phyloP scores from a whole-genome alignment of 352 stramenopile genomes.

The Plasmopara viticola region DNA sequence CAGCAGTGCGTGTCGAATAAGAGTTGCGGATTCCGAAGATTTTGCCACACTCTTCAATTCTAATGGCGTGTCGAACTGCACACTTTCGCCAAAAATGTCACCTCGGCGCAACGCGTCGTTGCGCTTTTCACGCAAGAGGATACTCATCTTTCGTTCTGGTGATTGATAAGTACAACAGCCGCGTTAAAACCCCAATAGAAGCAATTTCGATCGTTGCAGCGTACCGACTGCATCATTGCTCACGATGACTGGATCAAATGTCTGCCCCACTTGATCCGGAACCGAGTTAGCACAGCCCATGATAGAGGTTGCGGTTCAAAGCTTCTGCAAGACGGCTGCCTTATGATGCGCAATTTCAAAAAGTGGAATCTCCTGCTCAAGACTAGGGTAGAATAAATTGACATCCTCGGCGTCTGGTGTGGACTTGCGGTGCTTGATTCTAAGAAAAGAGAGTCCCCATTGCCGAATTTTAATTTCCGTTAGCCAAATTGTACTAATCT shows the following conservation, averaged over 20 bases:
- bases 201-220: background rate
- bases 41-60: slow-evolving; percentile 34
- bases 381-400: background rate
- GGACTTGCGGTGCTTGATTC: background rate
- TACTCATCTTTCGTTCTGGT: slow-evolving; percentile 43
- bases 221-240: slow-evolving; percentile 27
- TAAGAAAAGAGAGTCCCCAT: slow-evolving; percentile 12
- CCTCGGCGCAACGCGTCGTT: slow-evolving; percentile 41
- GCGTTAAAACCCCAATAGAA: background rate
- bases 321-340: background rate
- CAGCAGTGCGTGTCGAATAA: slow-evolving; percentile 56
- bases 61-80: slow-evolving; percentile 51
- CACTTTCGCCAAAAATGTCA: slow-evolving; percentile 70
- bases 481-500: slow-evolving; percentile 1
- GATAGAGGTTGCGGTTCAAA: background rate
- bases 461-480: background rate
- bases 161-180: background rate
- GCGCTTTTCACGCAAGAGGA: slow-evolving; percentile 66
- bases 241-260: slow-evolving; percentile 38
- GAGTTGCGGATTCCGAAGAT: slow-evolving; percentile 29
- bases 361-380: slow-evolving; percentile 5
- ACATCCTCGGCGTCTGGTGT: slow-evolving; percentile 8
- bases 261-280: slow-evolving; percentile 33
- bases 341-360: slow-evolving; percentile 6
- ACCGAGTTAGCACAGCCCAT: slow-evolving; percentile 70